Conservation (phyloP, 129 eudicot species). For the Tagetes patula region DNA sequence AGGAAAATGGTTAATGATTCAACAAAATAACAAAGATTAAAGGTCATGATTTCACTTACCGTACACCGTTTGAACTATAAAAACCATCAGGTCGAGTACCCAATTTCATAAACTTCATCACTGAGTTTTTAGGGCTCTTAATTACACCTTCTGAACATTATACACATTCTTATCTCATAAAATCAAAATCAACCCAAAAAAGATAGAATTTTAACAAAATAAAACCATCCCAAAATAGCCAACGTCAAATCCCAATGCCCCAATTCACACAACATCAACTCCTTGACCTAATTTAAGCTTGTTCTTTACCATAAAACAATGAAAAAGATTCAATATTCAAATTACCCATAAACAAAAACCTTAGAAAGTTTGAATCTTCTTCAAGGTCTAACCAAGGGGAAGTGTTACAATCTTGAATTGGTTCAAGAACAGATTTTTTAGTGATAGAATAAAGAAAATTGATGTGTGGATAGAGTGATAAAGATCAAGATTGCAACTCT, state of each 20-base stretch:
- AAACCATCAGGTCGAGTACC: slow-evolving; percentile 89
- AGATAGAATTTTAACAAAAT: slow-evolving; percentile 7
- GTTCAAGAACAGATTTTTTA: slow-evolving; percentile 1
- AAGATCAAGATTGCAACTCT: slow-evolving; percentile 16
- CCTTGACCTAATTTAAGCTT: slow-evolving; percentile 23
- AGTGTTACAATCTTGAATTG: neutral
- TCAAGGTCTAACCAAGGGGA: slow-evolving; percentile 6
- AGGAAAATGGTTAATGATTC: neutral
- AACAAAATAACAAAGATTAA: neutral
- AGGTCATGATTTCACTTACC: slow-evolving; percentile 41
- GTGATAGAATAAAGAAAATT: slow-evolving; percentile 22
- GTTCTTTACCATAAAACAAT: neutral
- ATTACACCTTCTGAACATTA: slow-evolving; percentile 13
- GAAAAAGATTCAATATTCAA: slow-evolving; percentile 1
- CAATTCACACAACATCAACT: slow-evolving; percentile 23
- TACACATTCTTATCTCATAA: neutral
- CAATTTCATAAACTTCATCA: slow-evolving; percentile 98
- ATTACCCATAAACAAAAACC: slow-evolving; percentile 12
- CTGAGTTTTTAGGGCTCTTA: slow-evolving; percentile 21
- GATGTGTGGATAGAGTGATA: slow-evolving; percentile 20
- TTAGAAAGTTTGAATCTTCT: slow-evolving; percentile 1
- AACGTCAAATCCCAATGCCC: slow-evolving; percentile 21
- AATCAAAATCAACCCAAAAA: slow-evolving; percentile 20
- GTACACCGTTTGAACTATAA: slow-evolving; percentile 69
- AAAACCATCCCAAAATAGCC: slow-evolving; percentile 26